Conservation (phyloP, 805 yeast genomes). For the Saccharomycopsis capsularis region DNA sequence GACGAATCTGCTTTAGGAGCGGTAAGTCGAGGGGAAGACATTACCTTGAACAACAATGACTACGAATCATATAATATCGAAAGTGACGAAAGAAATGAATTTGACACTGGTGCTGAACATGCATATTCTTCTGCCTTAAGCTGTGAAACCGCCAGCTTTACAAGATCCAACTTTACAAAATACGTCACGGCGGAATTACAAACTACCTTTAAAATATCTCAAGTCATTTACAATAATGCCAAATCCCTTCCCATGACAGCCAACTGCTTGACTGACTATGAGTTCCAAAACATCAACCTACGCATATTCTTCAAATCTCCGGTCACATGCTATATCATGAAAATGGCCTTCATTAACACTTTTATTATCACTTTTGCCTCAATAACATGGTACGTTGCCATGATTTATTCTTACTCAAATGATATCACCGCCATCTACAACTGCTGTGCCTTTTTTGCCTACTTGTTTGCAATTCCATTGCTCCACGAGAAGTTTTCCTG, state of each 20-base stretch:
- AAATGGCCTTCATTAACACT: slow-evolving; percentile 40
- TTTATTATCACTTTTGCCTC: slow-evolving; percentile 68
- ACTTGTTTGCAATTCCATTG: slow-evolving; percentile 73
- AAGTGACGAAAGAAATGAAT: too few relatives aligned
- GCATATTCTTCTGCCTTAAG: too few relatives aligned
- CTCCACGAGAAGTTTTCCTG: slow-evolving; percentile 58
- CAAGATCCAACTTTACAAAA: not conserved
- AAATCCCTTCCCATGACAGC: not conserved
- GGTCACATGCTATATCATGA: slow-evolving; percentile 33
- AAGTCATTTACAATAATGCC: slow-evolving; percentile 7
- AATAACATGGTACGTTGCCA: slow-evolving; percentile 78
- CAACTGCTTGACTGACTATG: not conserved
- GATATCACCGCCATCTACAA: slow-evolving; percentile 89
- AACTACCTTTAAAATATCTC: not conserved
- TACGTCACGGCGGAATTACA: not conserved
- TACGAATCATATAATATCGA: too few relatives aligned
- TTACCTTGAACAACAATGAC: too few relatives aligned
- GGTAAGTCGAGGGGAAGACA: too few relatives aligned
- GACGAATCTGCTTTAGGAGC: too few relatives aligned
- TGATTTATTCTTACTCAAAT: slow-evolving; percentile 70
- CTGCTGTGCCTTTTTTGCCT: slow-evolving; percentile 84
- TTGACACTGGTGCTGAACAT: too few relatives aligned
- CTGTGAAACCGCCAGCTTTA: too few relatives aligned
- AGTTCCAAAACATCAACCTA: not conserved
- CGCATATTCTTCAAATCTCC: not conserved